phyloP scores from a whole-genome alignment of 1,284 basidiomycete species.

The Entoloma clypeatum region DNA sequence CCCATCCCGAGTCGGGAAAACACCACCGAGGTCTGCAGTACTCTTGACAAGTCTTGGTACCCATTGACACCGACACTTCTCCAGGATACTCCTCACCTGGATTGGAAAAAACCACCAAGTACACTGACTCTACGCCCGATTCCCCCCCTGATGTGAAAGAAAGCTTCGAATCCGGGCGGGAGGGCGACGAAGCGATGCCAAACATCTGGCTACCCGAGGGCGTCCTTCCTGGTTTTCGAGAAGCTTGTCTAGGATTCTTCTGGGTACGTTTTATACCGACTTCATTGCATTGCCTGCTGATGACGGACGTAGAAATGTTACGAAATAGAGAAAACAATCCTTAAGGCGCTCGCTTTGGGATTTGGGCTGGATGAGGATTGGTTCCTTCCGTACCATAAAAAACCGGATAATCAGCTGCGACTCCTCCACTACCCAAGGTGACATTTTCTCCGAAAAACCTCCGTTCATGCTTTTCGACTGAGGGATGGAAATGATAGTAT shows the following conservation, averaged over 20 bases:
- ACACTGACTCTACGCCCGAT: slow-evolving; percentile 32
- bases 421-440: slow-evolving; percentile 56
- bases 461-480: background rate
- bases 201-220: slow-evolving; percentile 60
- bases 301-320: slow-evolving; percentile 33
- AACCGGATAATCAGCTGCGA: slow-evolving; percentile 53
- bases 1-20: slow-evolving; percentile 51
- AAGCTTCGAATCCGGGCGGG: slow-evolving; percentile 53
- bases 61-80: background rate
- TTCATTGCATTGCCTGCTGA: background rate
- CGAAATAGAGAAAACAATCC: slow-evolving; percentile 40
- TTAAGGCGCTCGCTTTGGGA: slow-evolving; percentile 50
- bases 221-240: slow-evolving; percentile 51
- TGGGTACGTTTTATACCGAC: slow-evolving; percentile 33
- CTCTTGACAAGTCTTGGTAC: background rate
- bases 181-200: slow-evolving; percentile 42
- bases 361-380: slow-evolving; percentile 46
- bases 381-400: slow-evolving; percentile 41
- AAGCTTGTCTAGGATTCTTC: slow-evolving; percentile 50
- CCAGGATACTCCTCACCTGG: slow-evolving; percentile 48
- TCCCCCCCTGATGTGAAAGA: slow-evolving; percentile 51
- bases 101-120: slow-evolving; percentile 42
- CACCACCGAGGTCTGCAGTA: slow-evolving; percentile 47
- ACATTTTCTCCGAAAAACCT: too few relatives aligned
- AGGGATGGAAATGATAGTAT: slow-evolving; percentile 28